Conservation (phyloP, 257 asterid genomes). For the Perilla frutescens region DNA sequence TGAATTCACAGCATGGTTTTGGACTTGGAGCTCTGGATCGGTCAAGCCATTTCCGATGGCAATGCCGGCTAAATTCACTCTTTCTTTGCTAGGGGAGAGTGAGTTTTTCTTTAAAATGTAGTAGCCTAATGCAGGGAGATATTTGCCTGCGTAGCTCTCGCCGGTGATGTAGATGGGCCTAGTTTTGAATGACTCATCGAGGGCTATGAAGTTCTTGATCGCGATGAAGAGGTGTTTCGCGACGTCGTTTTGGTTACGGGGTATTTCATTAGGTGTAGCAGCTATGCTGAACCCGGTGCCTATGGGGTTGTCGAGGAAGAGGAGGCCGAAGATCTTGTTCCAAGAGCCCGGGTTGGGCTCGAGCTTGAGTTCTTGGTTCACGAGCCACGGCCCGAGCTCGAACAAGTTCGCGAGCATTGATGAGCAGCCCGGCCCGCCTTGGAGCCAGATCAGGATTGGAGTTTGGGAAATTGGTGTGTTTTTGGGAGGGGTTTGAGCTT, state of each 20-base stretch:
- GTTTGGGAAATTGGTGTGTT: slow-evolving; percentile 49
- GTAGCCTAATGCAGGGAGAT: slow-evolving; percentile 74
- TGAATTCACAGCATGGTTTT: slow-evolving; percentile 57
- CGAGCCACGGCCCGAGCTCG: slow-evolving; percentile 80
- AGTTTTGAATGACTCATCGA: slow-evolving; percentile 52
- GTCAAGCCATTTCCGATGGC: slow-evolving; percentile 90
- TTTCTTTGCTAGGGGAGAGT: slow-evolving; percentile 32
- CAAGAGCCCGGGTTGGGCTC: slow-evolving; percentile 62
- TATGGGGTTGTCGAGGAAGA: slow-evolving; percentile 84
- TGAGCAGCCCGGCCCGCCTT: slow-evolving; percentile 94
- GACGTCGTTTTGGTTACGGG: slow-evolving; percentile 70
- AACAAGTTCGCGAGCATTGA: slow-evolving; percentile 75
- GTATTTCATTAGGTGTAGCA: slow-evolving; percentile 66
- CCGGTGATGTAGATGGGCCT: slow-evolving; percentile 78
- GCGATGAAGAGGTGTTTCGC: slow-evolving; percentile 69
- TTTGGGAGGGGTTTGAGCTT: slow-evolving; percentile 50
- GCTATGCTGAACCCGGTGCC: slow-evolving; percentile 89
- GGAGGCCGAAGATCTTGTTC: slow-evolving; percentile 69
- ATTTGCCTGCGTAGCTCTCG: slow-evolving; percentile 89
- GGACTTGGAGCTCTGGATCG: slow-evolving; percentile 79
- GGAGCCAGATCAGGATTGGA: slow-evolving; percentile 85
- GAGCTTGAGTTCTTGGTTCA: slow-evolving; percentile 49
- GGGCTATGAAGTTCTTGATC: slow-evolving; percentile 52
- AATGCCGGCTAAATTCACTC: slow-evolving; percentile 66
- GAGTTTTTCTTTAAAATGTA: slow-evolving; percentile 57